Evolutionary conservation across 768 basidiomycete species (phyloP), one percentile per base, ranked within the genome.

Genomic region (Hygrocybe punicea): DNA sequence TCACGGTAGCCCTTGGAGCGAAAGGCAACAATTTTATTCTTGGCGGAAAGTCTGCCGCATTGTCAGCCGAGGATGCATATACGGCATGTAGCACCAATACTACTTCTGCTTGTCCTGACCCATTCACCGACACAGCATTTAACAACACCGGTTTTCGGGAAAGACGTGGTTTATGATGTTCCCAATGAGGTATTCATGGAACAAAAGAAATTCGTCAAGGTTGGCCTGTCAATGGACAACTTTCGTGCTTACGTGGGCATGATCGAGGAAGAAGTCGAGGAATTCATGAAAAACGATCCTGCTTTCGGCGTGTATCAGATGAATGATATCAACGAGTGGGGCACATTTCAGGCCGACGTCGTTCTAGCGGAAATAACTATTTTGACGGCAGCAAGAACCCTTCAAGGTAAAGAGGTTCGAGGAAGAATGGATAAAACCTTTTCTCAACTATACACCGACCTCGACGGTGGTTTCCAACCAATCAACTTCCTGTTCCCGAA

Each of bases 171-270:
- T 10, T 99, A 98, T 69, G 97, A 98, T 64, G 86, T 91, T 51
- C 96, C 97, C 33, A 98, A 98, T 71, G 91, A 95, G 47, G 75
- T 90, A 45, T 86, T 99, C 72, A 98, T 99, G 95, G 94, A 99
- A 66, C 97, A 99, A 71, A 99, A 99, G 81, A 90, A 89, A 69
- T 98, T 98, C 67, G 88, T 98, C 72, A 99, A 99, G 76, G 86
- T 93, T 59, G 95, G 97, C 21, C 84, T 99, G 19, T 91, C 93
- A 10, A 85, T 84, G 11, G 95, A 98, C 24, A 95, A 95, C 72
- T 85, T 99, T 71, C 84, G 87, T 42, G 79, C 85, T 29, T 98
- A 99, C 51, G 80, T 85, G 17, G 84, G 84, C 50, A 86, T 91
- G 83, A 86, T 92, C 56, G 84, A 85, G 58, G 80, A 90, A 39